Evolutionary conservation across 768 basidiomycete genomes (phyloP), one percentile per base, ranked within the genome.

Genomic region (Amanita rubescens): DNA sequence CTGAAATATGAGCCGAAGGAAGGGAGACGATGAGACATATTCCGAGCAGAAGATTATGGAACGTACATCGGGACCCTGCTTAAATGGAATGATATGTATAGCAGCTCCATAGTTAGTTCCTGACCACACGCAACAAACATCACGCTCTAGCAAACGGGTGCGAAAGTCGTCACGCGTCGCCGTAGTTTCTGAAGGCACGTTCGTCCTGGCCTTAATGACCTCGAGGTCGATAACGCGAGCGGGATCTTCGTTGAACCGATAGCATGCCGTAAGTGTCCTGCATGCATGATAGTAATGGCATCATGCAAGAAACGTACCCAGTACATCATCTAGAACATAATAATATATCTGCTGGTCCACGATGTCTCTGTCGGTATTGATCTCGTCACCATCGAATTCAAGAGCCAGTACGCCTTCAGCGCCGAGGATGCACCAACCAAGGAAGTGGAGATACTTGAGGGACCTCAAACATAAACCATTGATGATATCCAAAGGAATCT

Each of bases 101-200:
- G 44, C 54, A 25, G 10, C 27, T 34, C 55, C 33, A 38, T n/a
- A 17, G 17, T 3, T 15, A 43, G 14, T 20, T 30, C 58, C 53
- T 33, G 60, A 59, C 56, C 53, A 58, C 45, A 60, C 60, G 54
- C 60, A n/a, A n/a, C n/a, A n/a, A n/a, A n/a, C n/a, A n/a, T n/a
- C n/a, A n/a, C n/a, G n/a, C n/a, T n/a, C n/a, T n/a, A n/a, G n/a
- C n/a, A n/a, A n/a, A n/a, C 11, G n/a, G n/a, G n/a, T n/a, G n/a
- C n/a, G n/a, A n/a, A n/a, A n/a, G n/a, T n/a, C n/a, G n/a, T n/a
- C n/a, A n/a, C n/a, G n/a, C n/a, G n/a, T n/a, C n/a, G n/a, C n/a
- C n/a, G n/a, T n/a, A n/a, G n/a, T n/a, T n/a, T n/a, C n/a, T n/a
- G n/a, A n/a, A n/a, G n/a, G n/a, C n/a, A n/a, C n/a, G n/a, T n/a